A percentile compares a stretch with the other conserved stretches of the same genome.
These are phyloP conservation scores for Coffea humblotiana DNA, from an alignment of 305 asterid species.

Conservation along the genomic window DNA sequence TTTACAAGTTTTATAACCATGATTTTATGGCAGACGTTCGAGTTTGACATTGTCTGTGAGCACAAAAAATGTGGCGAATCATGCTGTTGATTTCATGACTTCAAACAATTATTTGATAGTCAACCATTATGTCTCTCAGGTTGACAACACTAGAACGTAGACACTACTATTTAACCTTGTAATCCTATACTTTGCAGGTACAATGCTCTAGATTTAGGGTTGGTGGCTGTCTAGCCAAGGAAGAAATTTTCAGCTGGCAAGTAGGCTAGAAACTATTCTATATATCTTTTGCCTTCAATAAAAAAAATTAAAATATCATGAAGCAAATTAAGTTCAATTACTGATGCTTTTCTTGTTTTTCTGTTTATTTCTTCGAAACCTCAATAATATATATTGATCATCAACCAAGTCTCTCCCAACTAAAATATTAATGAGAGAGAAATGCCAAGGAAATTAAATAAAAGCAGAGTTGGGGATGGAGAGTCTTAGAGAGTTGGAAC, in stretches of 20 bases:
- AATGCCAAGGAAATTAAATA: neutral
- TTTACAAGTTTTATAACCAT: neutral
- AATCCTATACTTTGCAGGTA: neutral
- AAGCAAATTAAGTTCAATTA: neutral
- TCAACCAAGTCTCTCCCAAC: neutral
- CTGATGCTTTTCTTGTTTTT: neutral
- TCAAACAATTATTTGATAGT: slow-evolving; percentile 13
- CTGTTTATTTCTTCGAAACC: neutral
- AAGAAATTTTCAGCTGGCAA: neutral
- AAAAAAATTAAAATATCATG: neutral
- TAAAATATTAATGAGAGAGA: neutral
- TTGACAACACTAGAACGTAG: slow-evolving; percentile 11
- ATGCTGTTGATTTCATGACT: slow-evolving; percentile 2
- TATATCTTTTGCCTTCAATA: neutral
- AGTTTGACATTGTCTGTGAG: neutral
- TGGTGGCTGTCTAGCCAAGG: neutral
- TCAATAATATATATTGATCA: neutral
- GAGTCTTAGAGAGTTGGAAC: neutral
- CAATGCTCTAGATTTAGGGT: neutral
- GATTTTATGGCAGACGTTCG: neutral
- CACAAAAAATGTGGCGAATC: neutral
- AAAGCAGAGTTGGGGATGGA: neutral
- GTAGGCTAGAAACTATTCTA: neutral
- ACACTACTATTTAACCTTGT: neutral
- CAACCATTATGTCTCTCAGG: slow-evolving; percentile 12